phyloP scores from a whole-genome alignment of 2,329 filamentous ascomycete genomes.

The Alternaria rosae region DNA sequence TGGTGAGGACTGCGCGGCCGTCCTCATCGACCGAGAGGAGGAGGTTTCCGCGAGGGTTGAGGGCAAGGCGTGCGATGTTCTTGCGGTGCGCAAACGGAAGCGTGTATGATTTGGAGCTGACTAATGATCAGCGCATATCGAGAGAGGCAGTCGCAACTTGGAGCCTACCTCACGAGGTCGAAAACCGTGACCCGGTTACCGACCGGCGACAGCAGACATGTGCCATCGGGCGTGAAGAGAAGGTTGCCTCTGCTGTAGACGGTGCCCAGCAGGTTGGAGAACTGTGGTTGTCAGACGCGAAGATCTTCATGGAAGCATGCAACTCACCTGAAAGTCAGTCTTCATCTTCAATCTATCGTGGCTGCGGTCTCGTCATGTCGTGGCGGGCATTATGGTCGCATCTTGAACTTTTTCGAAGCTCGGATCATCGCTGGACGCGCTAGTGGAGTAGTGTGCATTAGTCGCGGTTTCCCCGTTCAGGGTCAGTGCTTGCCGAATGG shows the following conservation, averaged over 20 bases:
- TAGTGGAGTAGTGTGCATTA: slow-evolving; percentile 29
- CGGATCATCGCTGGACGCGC: slow-evolving; percentile 12
- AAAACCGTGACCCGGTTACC: slow-evolving; percentile 96
- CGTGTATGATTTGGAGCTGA: slow-evolving; percentile 84
- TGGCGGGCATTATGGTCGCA: slow-evolving; percentile 30
- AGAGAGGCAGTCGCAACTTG: too few relatives aligned
- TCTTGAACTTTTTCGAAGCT: slow-evolving; percentile 46
- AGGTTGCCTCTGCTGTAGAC: slow-evolving; percentile 99
- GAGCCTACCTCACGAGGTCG: slow-evolving; percentile 87
- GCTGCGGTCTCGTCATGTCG: slow-evolving; percentile 21
- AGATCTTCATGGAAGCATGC: neutral
- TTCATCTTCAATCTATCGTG: slow-evolving; percentile 71
- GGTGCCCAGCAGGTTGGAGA: slow-evolving; percentile 96
- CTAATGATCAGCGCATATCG: slow-evolving; percentile 4
- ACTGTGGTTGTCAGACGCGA: slow-evolving; percentile 66
- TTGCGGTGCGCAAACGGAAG: slow-evolving; percentile 91
- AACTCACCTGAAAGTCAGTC: slow-evolving; percentile 92
- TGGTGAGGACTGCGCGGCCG: slow-evolving; percentile 91
- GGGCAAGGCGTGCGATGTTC: slow-evolving; percentile 87
- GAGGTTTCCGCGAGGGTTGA: slow-evolving; percentile 89
- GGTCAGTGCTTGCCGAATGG: slow-evolving; percentile 49
- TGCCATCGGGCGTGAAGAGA: slow-evolving; percentile 95
- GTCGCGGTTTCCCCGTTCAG: slow-evolving; percentile 46
- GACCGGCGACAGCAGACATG: slow-evolving; percentile 92
- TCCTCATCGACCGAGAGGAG: slow-evolving; percentile 93